Evolutionary conservation across 2,329 filamentous ascomycete genomes (phyloP).

Genomic region (Ophiosphaerella narmari): DNA sequence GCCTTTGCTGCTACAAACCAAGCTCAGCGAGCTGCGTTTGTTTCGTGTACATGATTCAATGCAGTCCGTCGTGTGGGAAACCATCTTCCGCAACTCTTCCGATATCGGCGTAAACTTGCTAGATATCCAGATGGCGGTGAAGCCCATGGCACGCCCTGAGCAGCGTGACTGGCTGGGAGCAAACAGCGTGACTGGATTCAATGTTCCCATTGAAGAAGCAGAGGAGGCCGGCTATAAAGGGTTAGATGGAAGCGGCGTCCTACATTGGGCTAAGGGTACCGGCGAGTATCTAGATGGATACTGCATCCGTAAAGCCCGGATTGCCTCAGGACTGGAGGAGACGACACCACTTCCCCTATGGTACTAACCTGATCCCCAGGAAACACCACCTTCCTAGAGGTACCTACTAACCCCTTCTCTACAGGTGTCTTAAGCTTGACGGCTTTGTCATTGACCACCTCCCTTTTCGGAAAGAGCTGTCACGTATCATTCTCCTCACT

Average conservation of each 20-base stretch:
- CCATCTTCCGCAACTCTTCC: conserved; percentile 30
- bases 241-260: conserved; percentile 31
- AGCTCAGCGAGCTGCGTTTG: conserved; percentile 35
- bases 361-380: not conserved
- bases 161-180: conserved; percentile 25
- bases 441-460: conserved; percentile 42
- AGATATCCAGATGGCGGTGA: conserved; percentile 33
- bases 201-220: conserved; percentile 15
- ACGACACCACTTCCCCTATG: conserved; percentile 25
- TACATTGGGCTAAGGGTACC: conserved; percentile 33
- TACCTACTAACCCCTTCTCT: conserved; percentile 16
- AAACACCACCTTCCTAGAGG: no score
- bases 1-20: conserved; percentile 25
- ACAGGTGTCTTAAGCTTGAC: conserved; percentile 34
- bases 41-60: conserved; percentile 32
- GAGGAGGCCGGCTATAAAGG: conserved; percentile 33
- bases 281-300: conserved; percentile 43
- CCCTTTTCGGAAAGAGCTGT: conserved; percentile 35
- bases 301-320: conserved; percentile 39
- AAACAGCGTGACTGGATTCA: conserved; percentile 24
- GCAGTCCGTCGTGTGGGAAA: conserved; percentile 38
- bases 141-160: conserved; percentile 30
- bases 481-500: conserved; percentile 23
- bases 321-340: conserved; percentile 28
- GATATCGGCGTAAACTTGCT: conserved; percentile 25